These are phyloP conservation scores for Aspergillus sp. DNA, from an alignment of 2,329 filamentous ascomycete species.

Conservation along the genomic window DNA sequence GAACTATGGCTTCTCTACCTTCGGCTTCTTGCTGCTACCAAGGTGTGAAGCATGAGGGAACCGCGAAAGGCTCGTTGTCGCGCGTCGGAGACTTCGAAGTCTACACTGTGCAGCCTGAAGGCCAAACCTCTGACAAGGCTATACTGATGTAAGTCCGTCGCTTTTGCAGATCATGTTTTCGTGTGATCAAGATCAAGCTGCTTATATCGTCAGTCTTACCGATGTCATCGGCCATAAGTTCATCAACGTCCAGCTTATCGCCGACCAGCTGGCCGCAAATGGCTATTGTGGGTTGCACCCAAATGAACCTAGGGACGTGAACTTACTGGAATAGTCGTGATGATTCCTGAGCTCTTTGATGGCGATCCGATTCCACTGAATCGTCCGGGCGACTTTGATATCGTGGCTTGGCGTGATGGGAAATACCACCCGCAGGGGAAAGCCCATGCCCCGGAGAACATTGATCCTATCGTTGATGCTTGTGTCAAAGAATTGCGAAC, in stretches of 20 bases:
- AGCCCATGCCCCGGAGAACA: conserved; percentile 45
- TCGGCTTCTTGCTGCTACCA: conserved; percentile 4
- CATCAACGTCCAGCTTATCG: conserved; percentile 63
- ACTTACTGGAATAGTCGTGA: conserved; percentile 41
- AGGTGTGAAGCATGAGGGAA: conserved; percentile 11
- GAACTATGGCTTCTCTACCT: background rate
- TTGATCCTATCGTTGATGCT: conserved; percentile 55
- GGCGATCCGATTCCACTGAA: conserved; percentile 64
- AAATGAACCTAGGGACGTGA: background rate
- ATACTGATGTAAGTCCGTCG: background rate
- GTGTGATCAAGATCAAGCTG: background rate
- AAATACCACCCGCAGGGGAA: conserved; percentile 35
- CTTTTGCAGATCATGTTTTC: no score
- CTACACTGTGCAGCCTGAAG: conserved; percentile 1
- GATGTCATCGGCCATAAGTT: conserved; percentile 32
- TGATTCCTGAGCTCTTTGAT: conserved; percentile 70
- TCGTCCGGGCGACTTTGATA: conserved; percentile 52
- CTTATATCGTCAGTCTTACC: background rate
- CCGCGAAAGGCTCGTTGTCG: conserved; percentile 2
- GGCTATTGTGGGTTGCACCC: conserved; percentile 54
- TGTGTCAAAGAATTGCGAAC: conserved; percentile 43
- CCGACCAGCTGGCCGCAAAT: conserved; percentile 72
- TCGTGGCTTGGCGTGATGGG: conserved; percentile 52
- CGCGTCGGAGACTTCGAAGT: conserved; percentile 8
- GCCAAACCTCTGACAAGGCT: background rate